phyloP scores from a whole-genome alignment of 352 stramenopile species.

The Phytophthora sansomeana region DNA sequence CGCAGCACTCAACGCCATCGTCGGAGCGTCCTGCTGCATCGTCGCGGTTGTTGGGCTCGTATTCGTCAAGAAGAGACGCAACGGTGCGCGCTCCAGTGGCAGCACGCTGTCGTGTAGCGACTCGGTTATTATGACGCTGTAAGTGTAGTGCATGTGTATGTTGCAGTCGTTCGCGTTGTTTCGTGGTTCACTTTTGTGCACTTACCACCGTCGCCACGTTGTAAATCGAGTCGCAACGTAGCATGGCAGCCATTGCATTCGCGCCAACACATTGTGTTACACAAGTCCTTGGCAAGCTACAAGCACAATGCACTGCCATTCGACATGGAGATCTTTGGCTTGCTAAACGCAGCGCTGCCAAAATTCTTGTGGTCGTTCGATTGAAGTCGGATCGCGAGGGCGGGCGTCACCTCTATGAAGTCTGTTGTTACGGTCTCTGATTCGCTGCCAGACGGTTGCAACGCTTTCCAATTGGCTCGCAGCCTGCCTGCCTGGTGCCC shows the following conservation, averaged over 20 bases:
- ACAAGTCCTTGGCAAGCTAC: background rate
- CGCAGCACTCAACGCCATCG: constrained; percentile 28
- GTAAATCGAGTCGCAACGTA: background rate
- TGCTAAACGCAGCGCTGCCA: constrained; percentile 14
- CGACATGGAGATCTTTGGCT: constrained; percentile 3
- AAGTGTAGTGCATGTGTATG: constrained; percentile 4
- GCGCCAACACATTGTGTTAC: no score
- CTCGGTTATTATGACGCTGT: constrained; percentile 31
- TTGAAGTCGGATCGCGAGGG: constrained; percentile 24
- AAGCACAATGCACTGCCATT: background rate
- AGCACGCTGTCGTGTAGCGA: constrained; percentile 9
- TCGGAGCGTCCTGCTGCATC: constrained; percentile 34
- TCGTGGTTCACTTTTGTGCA: background rate
- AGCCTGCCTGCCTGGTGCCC: no score
- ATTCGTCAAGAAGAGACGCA: constrained; percentile 38
- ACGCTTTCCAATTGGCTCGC: constrained; percentile 5
- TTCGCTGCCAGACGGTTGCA: constrained; percentile 15
- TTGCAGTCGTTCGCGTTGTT: constrained; percentile 4
- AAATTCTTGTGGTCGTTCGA: constrained; percentile 40
- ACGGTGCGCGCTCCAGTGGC: background rate
- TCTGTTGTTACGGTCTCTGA: constrained; percentile 12
- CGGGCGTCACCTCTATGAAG: background rate
- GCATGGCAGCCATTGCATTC: no score
- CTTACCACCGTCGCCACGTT: constrained; percentile 2
- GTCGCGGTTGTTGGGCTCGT: constrained; percentile 35